A percentile compares a stretch with the other conserved stretches of the same genome.
phyloP scores from a whole-genome alignment of 2,329 filamentous ascomycete species.

The Arthrobotrys conoides region DNA sequence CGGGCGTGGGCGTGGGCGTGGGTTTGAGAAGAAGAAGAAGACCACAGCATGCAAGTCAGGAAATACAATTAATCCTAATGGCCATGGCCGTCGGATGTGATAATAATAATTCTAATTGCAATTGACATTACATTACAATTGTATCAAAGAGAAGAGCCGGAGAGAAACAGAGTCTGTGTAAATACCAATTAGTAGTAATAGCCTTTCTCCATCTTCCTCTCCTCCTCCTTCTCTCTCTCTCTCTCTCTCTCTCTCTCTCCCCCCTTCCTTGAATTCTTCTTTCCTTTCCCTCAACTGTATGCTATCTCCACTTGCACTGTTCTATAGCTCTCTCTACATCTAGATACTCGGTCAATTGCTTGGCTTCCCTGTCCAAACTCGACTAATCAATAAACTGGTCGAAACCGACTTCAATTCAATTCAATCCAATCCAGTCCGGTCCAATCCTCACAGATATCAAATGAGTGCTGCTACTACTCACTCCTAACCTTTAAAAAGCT shows the following conservation, averaged over 20 bases:
- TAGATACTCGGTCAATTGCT: too few species aligned
- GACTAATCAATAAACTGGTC: neutral
- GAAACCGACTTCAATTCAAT: neutral
- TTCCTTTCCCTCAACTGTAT: too few species aligned
- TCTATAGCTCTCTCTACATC: too few species aligned
- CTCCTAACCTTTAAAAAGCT: slow-evolving; percentile 7
- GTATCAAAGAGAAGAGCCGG: too few species aligned
- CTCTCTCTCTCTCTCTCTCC: slow-evolving; percentile 3
- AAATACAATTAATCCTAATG: slow-evolving; percentile 19
- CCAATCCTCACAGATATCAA: neutral
- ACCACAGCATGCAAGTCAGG: slow-evolving; percentile 2
- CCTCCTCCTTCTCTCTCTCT: neutral
- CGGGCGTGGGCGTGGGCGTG: neutral
- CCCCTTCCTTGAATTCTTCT: too few species aligned
- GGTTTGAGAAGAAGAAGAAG: neutral
- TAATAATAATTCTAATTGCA: neutral
- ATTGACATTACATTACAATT: neutral
- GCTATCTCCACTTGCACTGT: too few species aligned
- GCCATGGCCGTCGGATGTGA: slow-evolving; percentile 6
- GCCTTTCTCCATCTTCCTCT: neutral
- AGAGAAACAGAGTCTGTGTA: slow-evolving; percentile 22
- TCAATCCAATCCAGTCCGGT: too few species aligned
- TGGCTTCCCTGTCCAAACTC: neutral
- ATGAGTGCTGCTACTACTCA: neutral
- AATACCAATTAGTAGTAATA: neutral